These are phyloP conservation scores for Aspergillus jensenii DNA, from an alignment of 2,329 filamentous ascomycete genomes.

Conservation along the genomic window DNA sequence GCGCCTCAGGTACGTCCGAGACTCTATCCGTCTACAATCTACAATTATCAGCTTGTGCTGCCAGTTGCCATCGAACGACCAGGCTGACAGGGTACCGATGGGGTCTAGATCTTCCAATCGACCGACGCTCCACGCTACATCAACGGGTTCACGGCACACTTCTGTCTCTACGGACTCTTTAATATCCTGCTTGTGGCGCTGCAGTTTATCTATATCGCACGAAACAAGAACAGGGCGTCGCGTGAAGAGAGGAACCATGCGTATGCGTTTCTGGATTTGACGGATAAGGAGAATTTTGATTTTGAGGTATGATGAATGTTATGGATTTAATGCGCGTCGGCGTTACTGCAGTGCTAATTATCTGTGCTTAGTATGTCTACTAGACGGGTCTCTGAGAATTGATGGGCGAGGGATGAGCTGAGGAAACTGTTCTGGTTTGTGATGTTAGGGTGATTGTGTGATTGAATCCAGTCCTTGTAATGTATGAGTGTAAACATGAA, in stretches of 20 bases:
- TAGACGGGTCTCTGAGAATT: not conserved
- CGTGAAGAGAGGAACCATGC: not conserved
- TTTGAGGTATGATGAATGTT: not conserved
- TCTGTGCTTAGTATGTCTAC: not conserved
- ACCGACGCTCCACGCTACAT: not conserved
- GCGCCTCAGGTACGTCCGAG: slow-evolving; percentile 8
- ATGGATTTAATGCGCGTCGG: too few species aligned
- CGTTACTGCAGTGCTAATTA: not conserved
- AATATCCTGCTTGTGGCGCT: not conserved
- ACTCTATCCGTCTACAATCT: not conserved
- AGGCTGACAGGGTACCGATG: not conserved
- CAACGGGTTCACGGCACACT: not conserved
- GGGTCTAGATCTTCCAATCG: not conserved
- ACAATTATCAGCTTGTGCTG: too few species aligned
- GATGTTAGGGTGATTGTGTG: too few species aligned
- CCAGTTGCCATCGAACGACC: too few species aligned
- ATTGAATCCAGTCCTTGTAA: too few species aligned
- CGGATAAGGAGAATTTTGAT: slow-evolving; percentile 1
- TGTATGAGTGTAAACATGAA: too few species aligned
- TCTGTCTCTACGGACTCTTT: not conserved
- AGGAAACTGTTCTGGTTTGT: too few species aligned
- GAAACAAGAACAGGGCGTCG: not conserved
- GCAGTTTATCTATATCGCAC: not conserved
- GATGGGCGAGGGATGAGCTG: too few species aligned
- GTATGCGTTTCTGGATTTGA: slow-evolving; percentile 4